Evolutionary conservation across 306 rosid species (phyloP), one percentile per base, ranked within the genome.

Genomic region (Quercus suber): DNA sequence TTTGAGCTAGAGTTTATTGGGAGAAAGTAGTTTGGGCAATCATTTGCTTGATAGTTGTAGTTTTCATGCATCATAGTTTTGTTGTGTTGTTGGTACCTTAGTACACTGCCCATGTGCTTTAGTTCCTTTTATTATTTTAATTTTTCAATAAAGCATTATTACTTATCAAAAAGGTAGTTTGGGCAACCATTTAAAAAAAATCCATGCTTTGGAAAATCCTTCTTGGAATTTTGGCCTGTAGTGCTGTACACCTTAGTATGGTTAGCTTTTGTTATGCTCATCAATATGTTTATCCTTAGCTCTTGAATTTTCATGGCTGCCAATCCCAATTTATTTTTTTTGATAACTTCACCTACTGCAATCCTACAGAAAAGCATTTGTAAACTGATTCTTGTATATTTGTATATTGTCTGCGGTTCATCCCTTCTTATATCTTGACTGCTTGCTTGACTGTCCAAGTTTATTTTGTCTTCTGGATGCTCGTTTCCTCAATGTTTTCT

Each of bases 381-480:
- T 19, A 15, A 71, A 11, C 13, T 28, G 7, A 21, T 71, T 69
- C 65, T 60, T 65, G 53, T 65, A 6, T 55, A 17, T 17, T 55
- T 35, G 18, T 63, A n/a, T 45, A 68, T 67, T 69, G 21, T 68
- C 27, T 4, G n/a, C 33, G 1, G 53, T 13, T 49, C 53, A 10
- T 11, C 53, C 53, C 17, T 49, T 43, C 53, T 49, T 49, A 11
- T 1, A 21, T 43, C 25, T 61, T 52, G 72, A 37, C 59, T 56
- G 28, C 64, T 49, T 61, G 55, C 65, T 59, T 59, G 65, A 59
- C 3, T 18, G 12, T 23, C 31, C 52, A 30, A 53, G 82, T 43
- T 73, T 73, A 71, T 58, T 56, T 79, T 74, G 53, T 67, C 33
- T n/a, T 56, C 12, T 67, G 21, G 60, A 43, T 83, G 43, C 63